Conservation (phyloP, 176 grass and related monocot genomes). For the Typha latifolia region DNA sequence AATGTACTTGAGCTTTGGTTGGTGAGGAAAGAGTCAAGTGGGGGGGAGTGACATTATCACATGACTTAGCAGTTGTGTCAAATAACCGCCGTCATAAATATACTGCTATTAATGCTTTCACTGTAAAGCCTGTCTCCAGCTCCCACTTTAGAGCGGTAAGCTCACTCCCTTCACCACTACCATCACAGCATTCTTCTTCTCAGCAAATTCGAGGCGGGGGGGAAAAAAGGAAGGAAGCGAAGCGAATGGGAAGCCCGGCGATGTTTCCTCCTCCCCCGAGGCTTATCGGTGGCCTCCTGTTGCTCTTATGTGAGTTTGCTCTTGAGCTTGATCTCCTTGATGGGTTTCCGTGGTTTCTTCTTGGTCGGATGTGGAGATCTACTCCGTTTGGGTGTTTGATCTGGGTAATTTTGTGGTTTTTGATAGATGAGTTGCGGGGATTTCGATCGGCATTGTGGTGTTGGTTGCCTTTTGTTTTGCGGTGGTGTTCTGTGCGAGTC, state of each 20-base stretch:
- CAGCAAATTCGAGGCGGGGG: too few species aligned
- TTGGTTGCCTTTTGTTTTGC: neutral
- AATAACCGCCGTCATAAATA: constrained; percentile 25
- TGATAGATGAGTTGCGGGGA: neutral
- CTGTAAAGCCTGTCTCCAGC: neutral
- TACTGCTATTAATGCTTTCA: neutral
- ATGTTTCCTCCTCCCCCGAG: constrained; percentile 15
- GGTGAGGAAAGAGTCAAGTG: too few species aligned
- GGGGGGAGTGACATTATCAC: too few species aligned
- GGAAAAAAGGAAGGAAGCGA: neutral
- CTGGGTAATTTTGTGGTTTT: neutral
- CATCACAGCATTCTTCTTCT: neutral
- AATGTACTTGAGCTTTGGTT: too few species aligned
- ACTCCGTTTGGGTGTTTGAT: neutral
- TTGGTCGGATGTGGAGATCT: constrained; percentile 1
- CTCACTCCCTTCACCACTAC: neutral
- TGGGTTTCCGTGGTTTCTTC: constrained; percentile 1
- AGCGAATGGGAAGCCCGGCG: constrained; percentile 1
- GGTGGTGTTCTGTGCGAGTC: neutral
- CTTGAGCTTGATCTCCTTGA: neutral
- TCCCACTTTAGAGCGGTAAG: neutral
- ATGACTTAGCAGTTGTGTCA: constrained; percentile 23
- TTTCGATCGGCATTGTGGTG: neutral
- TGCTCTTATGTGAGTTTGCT: constrained; percentile 25
- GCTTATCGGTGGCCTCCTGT: neutral